These are phyloP conservation scores for Gastrolobium bilobum DNA, from an alignment of 306 rosid species.

Conservation along the genomic window DNA sequence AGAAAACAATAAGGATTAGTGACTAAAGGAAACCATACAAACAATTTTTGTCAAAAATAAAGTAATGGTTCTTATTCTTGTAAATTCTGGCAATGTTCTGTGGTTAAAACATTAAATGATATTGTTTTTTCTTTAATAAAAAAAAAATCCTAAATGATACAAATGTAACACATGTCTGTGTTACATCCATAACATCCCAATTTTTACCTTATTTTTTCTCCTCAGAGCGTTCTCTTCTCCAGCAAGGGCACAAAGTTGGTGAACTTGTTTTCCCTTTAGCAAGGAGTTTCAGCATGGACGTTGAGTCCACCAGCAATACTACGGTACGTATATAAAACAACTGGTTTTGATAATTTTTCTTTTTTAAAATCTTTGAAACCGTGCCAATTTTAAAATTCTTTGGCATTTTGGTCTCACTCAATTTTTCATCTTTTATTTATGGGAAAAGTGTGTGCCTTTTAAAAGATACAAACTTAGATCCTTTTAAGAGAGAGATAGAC, in stretches of 20 bases:
- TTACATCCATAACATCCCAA: background rate
- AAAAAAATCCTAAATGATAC: no score
- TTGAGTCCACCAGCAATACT: conserved; percentile 62
- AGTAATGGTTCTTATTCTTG: no score
- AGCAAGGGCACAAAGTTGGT: conserved; percentile 87
- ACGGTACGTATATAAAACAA: conserved; percentile 54
- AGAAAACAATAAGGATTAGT: background rate
- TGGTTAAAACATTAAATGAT: conserved; percentile 4
- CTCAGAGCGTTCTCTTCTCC: conserved; percentile 87
- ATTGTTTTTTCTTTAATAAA: background rate
- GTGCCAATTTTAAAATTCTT: background rate
- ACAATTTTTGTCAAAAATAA: background rate
- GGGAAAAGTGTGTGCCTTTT: no score
- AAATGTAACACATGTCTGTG: background rate
- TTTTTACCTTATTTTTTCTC: conserved; percentile 11
- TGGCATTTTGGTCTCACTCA: background rate
- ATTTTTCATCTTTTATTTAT: background rate
- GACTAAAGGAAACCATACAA: background rate
- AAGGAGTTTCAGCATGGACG: conserved; percentile 77
- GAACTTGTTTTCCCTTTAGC: conserved; percentile 94
- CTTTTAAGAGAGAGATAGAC: no score
- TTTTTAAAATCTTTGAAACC: conserved; percentile 29
- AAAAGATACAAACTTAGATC: no score
- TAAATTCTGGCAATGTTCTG: background rate
- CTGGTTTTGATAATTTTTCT: background rate